These are phyloP conservation scores for Lentinula boryana DNA, from an alignment of 768 basidiomycete genomes.

Conservation along the genomic window DNA sequence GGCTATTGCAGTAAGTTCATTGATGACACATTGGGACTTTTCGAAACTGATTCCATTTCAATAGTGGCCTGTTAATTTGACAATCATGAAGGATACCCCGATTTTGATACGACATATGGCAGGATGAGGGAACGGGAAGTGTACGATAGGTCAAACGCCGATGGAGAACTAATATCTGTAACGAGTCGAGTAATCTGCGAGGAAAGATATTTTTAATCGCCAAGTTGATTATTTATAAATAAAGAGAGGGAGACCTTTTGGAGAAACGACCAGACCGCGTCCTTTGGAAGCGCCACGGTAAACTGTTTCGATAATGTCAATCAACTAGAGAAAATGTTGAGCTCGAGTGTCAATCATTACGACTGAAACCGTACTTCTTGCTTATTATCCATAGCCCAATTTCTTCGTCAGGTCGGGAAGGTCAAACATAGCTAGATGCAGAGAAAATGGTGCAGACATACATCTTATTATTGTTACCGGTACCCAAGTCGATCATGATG, in stretches of 20 bases:
- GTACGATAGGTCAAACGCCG: background rate
- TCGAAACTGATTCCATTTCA: background rate
- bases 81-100: background rate
- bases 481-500: slow-evolving; percentile 99
- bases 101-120: background rate
- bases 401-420: slow-evolving; percentile 40
- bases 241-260: slow-evolving; percentile 63
- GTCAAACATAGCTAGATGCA: slow-evolving; percentile 5
- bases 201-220: background rate
- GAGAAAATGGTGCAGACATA: slow-evolving; percentile 30
- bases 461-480: slow-evolving; percentile 99
- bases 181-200: slow-evolving; percentile 72
- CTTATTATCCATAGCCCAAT: slow-evolving; percentile 99
- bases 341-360: background rate
- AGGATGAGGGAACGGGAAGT: background rate
- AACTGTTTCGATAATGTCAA: slow-evolving; percentile 97
- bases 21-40: background rate
- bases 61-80: background rate
- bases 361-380: slow-evolving; percentile 65
- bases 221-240: background rate
- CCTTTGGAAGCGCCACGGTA: slow-evolving; percentile 98
- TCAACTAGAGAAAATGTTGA: slow-evolving; percentile 51
- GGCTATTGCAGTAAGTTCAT: background rate
- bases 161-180: slow-evolving; percentile 53
- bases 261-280: slow-evolving; percentile 94